Conservation (phyloP, 2,329 filamentous ascomycete species). For the Penicillium vulpinum region DNA sequence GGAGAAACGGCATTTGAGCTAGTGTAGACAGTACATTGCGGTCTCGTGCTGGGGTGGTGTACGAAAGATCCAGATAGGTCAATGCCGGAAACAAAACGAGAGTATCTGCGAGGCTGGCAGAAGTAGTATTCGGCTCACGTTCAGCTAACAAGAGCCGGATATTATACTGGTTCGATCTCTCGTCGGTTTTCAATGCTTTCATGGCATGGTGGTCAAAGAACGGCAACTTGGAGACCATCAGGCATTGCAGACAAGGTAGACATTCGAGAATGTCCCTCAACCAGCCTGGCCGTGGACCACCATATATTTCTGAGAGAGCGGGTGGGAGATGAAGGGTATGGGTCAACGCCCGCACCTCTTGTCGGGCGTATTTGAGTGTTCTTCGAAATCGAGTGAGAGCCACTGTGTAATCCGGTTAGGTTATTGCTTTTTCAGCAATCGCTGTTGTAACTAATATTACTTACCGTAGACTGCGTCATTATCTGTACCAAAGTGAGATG, state of each 20-base stretch:
- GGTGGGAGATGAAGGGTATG: slow-evolving; percentile 64
- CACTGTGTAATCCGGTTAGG: slow-evolving; percentile 38
- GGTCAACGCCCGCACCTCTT: slow-evolving; percentile 55
- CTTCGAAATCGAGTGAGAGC: slow-evolving; percentile 61
- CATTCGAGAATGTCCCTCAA: slow-evolving; percentile 59
- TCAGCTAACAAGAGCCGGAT: slow-evolving; percentile 59
- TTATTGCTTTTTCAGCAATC: not conserved
- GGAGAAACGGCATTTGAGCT: slow-evolving; percentile 50
- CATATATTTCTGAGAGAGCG: slow-evolving; percentile 61
- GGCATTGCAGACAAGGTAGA: slow-evolving; percentile 59
- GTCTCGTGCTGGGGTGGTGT: slow-evolving; percentile 52
- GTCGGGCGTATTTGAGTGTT: slow-evolving; percentile 55
- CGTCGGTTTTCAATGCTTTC: slow-evolving; percentile 46
- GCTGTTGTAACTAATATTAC: not conserved
- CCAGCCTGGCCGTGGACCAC: slow-evolving; percentile 60
- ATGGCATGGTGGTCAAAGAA: slow-evolving; percentile 64
- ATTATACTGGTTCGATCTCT: slow-evolving; percentile 40
- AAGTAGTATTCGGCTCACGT: slow-evolving; percentile 59
- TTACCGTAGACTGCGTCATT: slow-evolving; percentile 61
- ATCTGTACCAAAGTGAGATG: slow-evolving; percentile 61
- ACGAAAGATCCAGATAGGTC: slow-evolving; percentile 60
- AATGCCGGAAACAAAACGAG: slow-evolving; percentile 55
- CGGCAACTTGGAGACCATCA: slow-evolving; percentile 59
- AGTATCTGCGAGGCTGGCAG: slow-evolving; percentile 53
- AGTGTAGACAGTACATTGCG: slow-evolving; percentile 51